These are phyloP conservation scores for Arachis monticola DNA, from an alignment of 331 rosid species.

Conservation along the genomic window DNA sequence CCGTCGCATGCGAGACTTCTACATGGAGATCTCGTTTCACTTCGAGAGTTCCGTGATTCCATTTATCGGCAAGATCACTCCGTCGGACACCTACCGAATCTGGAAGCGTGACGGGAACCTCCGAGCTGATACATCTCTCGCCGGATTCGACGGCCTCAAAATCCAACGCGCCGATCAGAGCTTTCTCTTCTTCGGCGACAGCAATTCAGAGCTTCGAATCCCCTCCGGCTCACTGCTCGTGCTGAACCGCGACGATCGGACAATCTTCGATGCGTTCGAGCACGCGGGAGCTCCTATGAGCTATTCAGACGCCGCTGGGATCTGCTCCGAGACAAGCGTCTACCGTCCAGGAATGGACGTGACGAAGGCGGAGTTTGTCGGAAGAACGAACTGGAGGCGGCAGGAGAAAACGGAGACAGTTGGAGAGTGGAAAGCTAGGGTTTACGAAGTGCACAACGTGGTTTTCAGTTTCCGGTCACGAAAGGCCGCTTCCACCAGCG, in stretches of 20 bases:
- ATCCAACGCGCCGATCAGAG: constrained; percentile 97
- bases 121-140: constrained; percentile 90
- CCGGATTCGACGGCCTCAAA: constrained; percentile 91
- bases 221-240: constrained; percentile 70
- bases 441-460: constrained; percentile 84
- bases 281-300: constrained; percentile 81
- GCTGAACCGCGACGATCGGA: constrained; percentile 73
- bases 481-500: constrained; percentile 48
- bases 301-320: constrained; percentile 72
- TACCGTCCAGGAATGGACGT: constrained; percentile 97
- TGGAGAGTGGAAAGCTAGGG: constrained; percentile 88
- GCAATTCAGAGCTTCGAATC: constrained; percentile 55
- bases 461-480: constrained; percentile 86
- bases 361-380: constrained; percentile 80
- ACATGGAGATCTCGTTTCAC: constrained; percentile 96
- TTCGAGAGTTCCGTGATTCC: constrained; percentile 98
- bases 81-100: constrained; percentile 91
- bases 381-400: constrained; percentile 87
- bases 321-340: constrained; percentile 83
- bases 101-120: constrained; percentile 98
- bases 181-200: constrained; percentile 91
- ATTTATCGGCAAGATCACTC: constrained; percentile 86
- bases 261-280: constrained; percentile 85
- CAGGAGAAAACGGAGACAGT: constrained; percentile 89
- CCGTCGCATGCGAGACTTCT: constrained; percentile 88